These are phyloP conservation scores for Pestalotiopsis fici DNA, from an alignment of 2,329 filamentous ascomycete species.

Conservation along the genomic window DNA sequence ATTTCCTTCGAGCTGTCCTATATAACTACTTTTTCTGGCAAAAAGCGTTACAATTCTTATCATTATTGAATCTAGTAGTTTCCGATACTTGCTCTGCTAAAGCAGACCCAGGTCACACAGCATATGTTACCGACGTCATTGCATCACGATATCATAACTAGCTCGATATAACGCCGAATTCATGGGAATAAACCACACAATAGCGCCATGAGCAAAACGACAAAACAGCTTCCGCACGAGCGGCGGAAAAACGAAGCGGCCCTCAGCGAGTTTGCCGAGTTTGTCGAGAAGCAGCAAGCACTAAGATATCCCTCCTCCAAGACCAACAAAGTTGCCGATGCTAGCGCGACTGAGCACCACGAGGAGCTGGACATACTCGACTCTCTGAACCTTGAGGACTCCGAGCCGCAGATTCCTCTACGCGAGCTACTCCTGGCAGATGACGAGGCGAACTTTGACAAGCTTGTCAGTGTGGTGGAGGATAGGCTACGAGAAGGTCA, in stretches of 20 bases:
- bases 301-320: slow-evolving; percentile 58
- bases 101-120: neutral
- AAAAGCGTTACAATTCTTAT: neutral
- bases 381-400: slow-evolving; percentile 69
- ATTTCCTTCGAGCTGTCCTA: neutral
- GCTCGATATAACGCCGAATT: neutral
- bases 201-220: slow-evolving; percentile 5
- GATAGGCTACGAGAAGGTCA: slow-evolving; percentile 78
- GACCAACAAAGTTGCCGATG: slow-evolving; percentile 20
- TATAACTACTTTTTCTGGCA: neutral
- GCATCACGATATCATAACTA: neutral
- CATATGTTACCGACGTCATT: neutral
- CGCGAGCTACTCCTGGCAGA: slow-evolving; percentile 74
- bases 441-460: slow-evolving; percentile 60
- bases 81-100: neutral
- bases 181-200: neutral
- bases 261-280: slow-evolving; percentile 94
- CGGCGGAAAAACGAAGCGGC: slow-evolving; percentile 87
- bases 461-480: slow-evolving; percentile 66
- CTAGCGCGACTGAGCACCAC: slow-evolving; percentile 74
- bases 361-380: slow-evolving; percentile 91
- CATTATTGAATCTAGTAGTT: neutral
- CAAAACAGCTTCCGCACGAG: slow-evolving; percentile 71
- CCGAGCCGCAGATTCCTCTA: slow-evolving; percentile 65
- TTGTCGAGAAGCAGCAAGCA: slow-evolving; percentile 91